Evolutionary conservation across 805 yeast species (phyloP), one percentile per base, ranked within the genome.

Genomic region (Starmerella kuoi): DNA sequence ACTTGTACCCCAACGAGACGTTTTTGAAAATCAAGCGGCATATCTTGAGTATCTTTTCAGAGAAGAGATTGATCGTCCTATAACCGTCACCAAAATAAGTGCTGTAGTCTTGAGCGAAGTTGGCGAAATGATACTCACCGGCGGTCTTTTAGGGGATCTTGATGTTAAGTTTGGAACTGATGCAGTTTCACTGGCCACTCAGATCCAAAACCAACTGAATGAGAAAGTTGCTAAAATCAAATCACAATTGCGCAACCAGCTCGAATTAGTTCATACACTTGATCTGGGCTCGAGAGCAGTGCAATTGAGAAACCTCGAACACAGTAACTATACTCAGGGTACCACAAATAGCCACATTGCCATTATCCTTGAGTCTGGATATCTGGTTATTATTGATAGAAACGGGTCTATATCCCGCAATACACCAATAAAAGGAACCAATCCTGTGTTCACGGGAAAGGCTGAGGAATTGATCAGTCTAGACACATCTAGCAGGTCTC

Each of bases 21-120:
- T 23, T 8, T 50, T 50, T 27, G 52, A 50, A 34, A 12, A 5
- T 2, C 40, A 38, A 18, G 54, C 54, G 1, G 22, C 44, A n/a
- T 50, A 37, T 31, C 24, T 48, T 8, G 54, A 50, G 37, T n/a
- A 32, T 18, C n/a, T 44, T 11, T 50, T 49, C 34, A 31, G 30
- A 8, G 41, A 41, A 15, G 54, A 50, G 19, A 50, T 42, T 18
- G 49, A 47, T 35, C 37, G 54, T 20, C 48, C 52, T 11, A 49
- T 50, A 17, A 41, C 43, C 6, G 49, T 47, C 5, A 42, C 54
- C 17, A 27, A 30, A 14, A 1, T 36, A 5, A 21, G 26, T 14
- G 19, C 35, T 5, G 42, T 37, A 2, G n/a, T 22, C 3, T 15
- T 38, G 6, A 22, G 17, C 2, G 26, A 25, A 2, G 41, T 44